A percentile compares a stretch with the other conserved stretches of the same genome.
Conservation (phyloP, 805 yeast genomes). For the Candida schatavii region DNA sequence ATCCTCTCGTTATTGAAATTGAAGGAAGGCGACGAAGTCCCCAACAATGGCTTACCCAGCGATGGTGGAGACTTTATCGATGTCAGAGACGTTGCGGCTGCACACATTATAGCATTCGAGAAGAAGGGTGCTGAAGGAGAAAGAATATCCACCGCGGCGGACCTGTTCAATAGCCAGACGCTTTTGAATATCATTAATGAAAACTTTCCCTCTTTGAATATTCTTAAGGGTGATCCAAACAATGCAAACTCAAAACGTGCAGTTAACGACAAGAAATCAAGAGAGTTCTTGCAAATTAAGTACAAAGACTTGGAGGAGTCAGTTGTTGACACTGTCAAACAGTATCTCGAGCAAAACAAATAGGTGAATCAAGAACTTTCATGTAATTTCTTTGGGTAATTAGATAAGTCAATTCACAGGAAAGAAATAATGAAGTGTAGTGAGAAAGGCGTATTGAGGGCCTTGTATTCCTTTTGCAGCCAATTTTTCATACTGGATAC, state of each 20-base stretch:
- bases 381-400: no score
- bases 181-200: conserved; percentile 20
- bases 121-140: conserved; percentile 17
- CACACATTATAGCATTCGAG: conserved; percentile 18
- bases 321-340: conserved; percentile 17
- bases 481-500: no score
- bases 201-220: conserved; percentile 12
- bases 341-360: conserved; percentile 13
- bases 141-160: conserved; percentile 28
- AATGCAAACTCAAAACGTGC: conserved; percentile 2
- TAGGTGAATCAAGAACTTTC: no score
- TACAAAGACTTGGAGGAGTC: conserved; percentile 12
- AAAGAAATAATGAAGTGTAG: no score
- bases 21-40: conserved; percentile 18
- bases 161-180: conserved; percentile 18
- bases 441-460: no score
- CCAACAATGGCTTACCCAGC: conserved; percentile 8
- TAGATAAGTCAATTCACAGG: no score
- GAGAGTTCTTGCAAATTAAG: conserved; percentile 2
- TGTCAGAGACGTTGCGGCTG: conserved; percentile 24
- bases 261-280: conserved; percentile 2
- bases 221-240: conserved; percentile 7
- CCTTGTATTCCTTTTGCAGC: no score
- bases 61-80: conserved; percentile 17
- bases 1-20: no score